These are phyloP conservation scores for Pseudoperonospora humuli DNA, from an alignment of 352 stramenopile genomes.

Conservation along the genomic window DNA sequence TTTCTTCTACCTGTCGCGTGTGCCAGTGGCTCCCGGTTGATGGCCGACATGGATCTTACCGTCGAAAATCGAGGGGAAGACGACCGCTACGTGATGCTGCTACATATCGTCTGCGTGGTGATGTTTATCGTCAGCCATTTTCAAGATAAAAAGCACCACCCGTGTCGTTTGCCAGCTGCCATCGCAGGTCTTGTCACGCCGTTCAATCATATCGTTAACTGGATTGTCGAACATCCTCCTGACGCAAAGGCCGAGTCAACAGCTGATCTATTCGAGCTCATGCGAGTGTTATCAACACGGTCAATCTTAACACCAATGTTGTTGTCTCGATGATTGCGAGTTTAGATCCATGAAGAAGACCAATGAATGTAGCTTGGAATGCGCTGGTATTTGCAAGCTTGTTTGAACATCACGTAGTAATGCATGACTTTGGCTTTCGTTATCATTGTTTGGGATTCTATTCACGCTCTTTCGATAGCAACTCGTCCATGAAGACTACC, in stretches of 20 bases:
- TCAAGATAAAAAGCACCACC: constrained; percentile 36
- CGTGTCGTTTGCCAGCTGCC: constrained; percentile 27
- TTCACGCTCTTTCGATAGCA: too few relatives aligned
- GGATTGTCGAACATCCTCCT: constrained; percentile 53
- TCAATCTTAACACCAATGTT: constrained; percentile 35
- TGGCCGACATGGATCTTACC: constrained; percentile 35
- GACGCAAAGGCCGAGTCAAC: constrained; percentile 41
- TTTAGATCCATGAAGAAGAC: not conserved
- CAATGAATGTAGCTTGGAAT: not conserved
- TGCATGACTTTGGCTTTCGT: constrained; percentile 15
- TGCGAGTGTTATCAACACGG: constrained; percentile 50
- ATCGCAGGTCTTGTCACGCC: constrained; percentile 42
- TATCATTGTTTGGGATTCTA: too few relatives aligned
- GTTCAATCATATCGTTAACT: constrained; percentile 47
- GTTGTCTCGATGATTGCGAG: constrained; percentile 16
- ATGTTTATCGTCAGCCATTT: constrained; percentile 60
- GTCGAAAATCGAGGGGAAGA: constrained; percentile 56
- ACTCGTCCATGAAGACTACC: too few relatives aligned
- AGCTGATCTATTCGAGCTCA: constrained; percentile 62
- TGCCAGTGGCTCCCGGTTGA: constrained; percentile 45
- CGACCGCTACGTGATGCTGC: constrained; percentile 69
- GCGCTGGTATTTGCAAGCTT: constrained; percentile 5
- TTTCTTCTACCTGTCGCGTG: constrained; percentile 74
- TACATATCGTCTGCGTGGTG: constrained; percentile 64
- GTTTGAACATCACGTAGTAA: constrained; percentile 5